A percentile compares a stretch with the other conserved stretches of the same genome.
phyloP scores from a whole-genome alignment of 2,329 filamentous ascomycete genomes.

The Beauveria medogensis region DNA sequence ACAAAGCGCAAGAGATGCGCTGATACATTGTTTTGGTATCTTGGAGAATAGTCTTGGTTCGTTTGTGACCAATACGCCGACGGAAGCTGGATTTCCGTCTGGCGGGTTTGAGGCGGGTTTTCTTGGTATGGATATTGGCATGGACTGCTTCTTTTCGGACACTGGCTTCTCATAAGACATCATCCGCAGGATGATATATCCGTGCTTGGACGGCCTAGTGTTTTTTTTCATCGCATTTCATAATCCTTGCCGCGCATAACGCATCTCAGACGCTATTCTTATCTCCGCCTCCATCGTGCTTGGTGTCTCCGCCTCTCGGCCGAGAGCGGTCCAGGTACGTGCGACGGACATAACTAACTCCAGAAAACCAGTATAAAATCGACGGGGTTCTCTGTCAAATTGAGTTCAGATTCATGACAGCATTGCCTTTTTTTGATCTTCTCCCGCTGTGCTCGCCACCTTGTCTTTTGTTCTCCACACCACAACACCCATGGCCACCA shows the following conservation, averaged over 20 bases:
- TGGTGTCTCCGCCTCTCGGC: slow-evolving; percentile 2
- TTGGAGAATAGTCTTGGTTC: slow-evolving; percentile 15
- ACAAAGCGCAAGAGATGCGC: slow-evolving; percentile 24
- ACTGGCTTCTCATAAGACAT: background rate
- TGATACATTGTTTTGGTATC: slow-evolving; percentile 24
- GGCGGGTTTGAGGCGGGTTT: background rate
- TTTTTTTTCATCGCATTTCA: background rate
- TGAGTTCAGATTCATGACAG: background rate
- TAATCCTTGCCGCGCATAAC: too few relatives aligned
- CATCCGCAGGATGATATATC: background rate
- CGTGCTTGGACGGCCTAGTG: too few relatives aligned
- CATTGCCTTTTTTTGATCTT: background rate
- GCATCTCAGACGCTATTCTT: background rate
- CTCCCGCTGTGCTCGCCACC: background rate
- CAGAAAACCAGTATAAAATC: background rate
- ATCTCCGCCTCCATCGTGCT: background rate
- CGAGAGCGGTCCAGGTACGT: background rate
- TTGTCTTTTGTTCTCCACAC: background rate
- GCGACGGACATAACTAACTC: slow-evolving; percentile 1
- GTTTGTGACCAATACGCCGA: background rate
- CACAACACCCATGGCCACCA: slow-evolving; percentile 4
- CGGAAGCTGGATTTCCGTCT: background rate
- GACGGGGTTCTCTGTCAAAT: background rate
- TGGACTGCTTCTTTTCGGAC: slow-evolving; percentile 7
- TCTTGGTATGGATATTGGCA: slow-evolving; percentile 1